A percentile compares a stretch with the other conserved stretches of the same genome.
Evolutionary conservation across 768 basidiomycete species (phyloP).

Genomic region (Tephrocybe sp.): DNA sequence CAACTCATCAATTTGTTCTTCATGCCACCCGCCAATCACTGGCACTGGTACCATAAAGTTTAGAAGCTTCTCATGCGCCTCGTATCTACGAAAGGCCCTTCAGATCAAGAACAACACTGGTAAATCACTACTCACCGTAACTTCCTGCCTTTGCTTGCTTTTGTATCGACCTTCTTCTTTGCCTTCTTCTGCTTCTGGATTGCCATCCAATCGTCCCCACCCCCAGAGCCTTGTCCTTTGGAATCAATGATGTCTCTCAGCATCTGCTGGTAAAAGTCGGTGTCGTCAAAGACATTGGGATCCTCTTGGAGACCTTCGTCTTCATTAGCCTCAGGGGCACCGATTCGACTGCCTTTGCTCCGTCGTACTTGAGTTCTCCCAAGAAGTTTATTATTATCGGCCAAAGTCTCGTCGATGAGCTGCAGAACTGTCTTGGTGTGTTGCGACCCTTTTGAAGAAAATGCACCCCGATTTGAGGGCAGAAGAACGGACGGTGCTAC

Average conservation of each 20-base stretch:
- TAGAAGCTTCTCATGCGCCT: constrained; percentile 93
- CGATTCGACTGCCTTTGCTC: constrained; percentile 44
- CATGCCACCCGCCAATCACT: constrained; percentile 75
- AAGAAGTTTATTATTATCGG: constrained; percentile 55
- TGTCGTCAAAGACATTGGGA: constrained; percentile 75
- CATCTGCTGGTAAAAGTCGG: constrained; percentile 91
- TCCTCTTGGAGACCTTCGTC: constrained; percentile 32
- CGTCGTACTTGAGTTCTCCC: constrained; percentile 60
- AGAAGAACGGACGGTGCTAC: constrained; percentile 78
- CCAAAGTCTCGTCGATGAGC: constrained; percentile 72
- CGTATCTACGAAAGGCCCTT: constrained; percentile 51
- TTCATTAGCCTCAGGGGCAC: constrained; percentile 27
- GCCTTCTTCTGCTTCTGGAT: constrained; percentile 67
- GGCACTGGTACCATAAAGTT: constrained; percentile 95
- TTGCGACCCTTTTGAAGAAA: constrained; percentile 53
- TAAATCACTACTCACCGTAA: constrained; percentile 55
- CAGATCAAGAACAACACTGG: neutral
- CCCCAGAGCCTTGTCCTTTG: constrained; percentile 38
- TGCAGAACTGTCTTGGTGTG: constrained; percentile 64
- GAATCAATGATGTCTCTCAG: constrained; percentile 89
- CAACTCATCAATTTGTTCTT: constrained; percentile 94
- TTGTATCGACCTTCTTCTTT: constrained; percentile 91
- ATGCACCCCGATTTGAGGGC: constrained; percentile 68
- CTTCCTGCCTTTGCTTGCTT: constrained; percentile 93
- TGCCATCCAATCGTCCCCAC: constrained; percentile 59